Evolutionary conservation across 495 filamentous ascomycete species (phyloP).

Genomic region (Annulohypoxylon stygium): DNA sequence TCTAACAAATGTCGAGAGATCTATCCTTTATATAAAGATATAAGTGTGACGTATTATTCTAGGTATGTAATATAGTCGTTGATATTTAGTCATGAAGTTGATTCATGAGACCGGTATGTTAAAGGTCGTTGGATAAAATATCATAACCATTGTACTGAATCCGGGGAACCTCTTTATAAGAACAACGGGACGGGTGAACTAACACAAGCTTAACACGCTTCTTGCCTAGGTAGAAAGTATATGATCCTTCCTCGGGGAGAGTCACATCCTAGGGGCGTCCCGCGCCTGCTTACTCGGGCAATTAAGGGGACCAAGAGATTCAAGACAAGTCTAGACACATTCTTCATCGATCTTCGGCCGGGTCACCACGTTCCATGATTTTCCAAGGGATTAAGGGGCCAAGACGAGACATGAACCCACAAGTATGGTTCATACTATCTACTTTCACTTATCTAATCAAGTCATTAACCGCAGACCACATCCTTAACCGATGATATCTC

Average conservation of each 20-base stretch:
- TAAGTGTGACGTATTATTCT: slow-evolving; percentile 8
- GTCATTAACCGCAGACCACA: neutral
- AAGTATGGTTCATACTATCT: neutral
- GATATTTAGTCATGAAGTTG: slow-evolving; percentile 17
- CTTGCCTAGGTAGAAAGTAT: neutral
- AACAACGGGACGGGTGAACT: neutral
- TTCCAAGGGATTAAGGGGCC: neutral
- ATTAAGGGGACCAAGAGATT: neutral
- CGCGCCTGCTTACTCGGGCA: slow-evolving; percentile 9
- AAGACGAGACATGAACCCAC: neutral
- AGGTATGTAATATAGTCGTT: slow-evolving; percentile 4
- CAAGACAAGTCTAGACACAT: slow-evolving; percentile 1
- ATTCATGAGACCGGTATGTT: slow-evolving; percentile 20
- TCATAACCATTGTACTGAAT: neutral
- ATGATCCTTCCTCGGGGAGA: neutral
- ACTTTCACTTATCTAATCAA: slow-evolving; percentile 2
- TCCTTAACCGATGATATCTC: neutral
- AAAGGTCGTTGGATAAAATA: neutral
- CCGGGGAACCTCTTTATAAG: slow-evolving; percentile 7
- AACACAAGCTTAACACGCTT: neutral
- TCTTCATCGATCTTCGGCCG: neutral
- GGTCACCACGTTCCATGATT: neutral
- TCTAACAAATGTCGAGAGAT: neutral
- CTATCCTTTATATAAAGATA: neutral
- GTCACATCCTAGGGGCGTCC: neutral